A percentile compares a stretch with the other conserved stretches of the same genome.
These are phyloP conservation scores for Picea glauca DNA, from an alignment of 75 land plant species.

Conservation along the genomic window DNA sequence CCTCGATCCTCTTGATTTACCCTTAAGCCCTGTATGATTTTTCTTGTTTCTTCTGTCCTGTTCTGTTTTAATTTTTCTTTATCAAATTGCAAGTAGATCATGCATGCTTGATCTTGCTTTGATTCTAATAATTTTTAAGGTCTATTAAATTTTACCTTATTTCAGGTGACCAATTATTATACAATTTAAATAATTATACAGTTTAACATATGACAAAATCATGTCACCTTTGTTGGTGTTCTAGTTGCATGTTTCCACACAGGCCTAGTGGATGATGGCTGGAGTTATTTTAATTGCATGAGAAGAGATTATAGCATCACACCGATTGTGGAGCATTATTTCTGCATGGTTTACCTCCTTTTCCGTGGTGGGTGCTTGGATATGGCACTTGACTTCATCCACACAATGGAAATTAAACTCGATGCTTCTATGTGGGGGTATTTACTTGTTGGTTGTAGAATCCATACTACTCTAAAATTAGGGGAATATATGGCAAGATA, in stretches of 20 bases:
- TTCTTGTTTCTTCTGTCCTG: too few species aligned
- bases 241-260: background rate
- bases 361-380: background rate
- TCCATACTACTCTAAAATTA: slow-evolving; percentile 19
- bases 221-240: background rate
- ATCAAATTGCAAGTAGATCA: too few species aligned
- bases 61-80: too few species aligned
- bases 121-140: too few species aligned
- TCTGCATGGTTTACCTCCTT: background rate
- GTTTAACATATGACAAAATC: background rate
- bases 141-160: too few species aligned
- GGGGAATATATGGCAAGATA: slow-evolving; percentile 11
- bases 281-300: background rate
- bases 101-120: too few species aligned
- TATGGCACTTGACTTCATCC: slow-evolving; percentile 12
- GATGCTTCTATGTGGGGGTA: slow-evolving; percentile 20
- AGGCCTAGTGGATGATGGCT: background rate
- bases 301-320: background rate
- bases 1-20: too few species aligned
- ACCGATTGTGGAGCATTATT: background rate
- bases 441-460: slow-evolving; percentile 23
- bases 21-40: too few species aligned
- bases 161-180: too few species aligned
- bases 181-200: too few species aligned
- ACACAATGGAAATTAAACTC: slow-evolving; percentile 15